phyloP scores from a whole-genome alignment of 768 basidiomycete species.

The Tricholoma bakamatsutake region DNA sequence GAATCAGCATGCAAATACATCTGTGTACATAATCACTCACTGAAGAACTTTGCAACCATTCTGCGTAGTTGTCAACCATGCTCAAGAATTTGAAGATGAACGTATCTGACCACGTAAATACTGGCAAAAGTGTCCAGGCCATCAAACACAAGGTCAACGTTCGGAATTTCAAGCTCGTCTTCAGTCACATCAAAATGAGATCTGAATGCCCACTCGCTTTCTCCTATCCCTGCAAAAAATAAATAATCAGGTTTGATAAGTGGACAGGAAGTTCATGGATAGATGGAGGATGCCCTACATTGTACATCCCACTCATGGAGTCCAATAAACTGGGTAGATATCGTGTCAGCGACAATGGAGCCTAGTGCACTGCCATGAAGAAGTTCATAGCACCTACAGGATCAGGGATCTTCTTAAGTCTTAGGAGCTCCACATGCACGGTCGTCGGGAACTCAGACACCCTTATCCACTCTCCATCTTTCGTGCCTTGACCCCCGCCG shows the following conservation, averaged over 20 bases:
- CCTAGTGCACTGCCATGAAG: not conserved
- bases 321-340: conserved; percentile 52
- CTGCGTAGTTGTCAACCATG: conserved; percentile 30
- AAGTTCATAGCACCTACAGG: conserved; percentile 45
- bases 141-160: conserved; percentile 79
- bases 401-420: conserved; percentile 69
- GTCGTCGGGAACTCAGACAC: conserved; percentile 72
- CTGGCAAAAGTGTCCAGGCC: conserved; percentile 86
- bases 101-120: conserved; percentile 56
- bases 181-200: conserved; percentile 51
- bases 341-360: not conserved
- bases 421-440: conserved; percentile 82
- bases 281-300: conserved; percentile 43
- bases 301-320: conserved; percentile 88
- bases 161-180: conserved; percentile 36
- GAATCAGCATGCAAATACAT: not conserved
- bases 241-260: not conserved
- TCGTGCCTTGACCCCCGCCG: conserved; percentile 52
- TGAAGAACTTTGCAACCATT: conserved; percentile 67
- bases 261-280: not conserved
- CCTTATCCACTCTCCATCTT: conserved; percentile 61
- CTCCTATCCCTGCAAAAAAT: conserved; percentile 74
- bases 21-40: conserved; percentile 26
- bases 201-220: conserved; percentile 80
- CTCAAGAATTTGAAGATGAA: not conserved